Evolutionary conservation across 2,329 filamentous ascomycete species (phyloP).

Genomic region (Macrophomina tecta): DNA sequence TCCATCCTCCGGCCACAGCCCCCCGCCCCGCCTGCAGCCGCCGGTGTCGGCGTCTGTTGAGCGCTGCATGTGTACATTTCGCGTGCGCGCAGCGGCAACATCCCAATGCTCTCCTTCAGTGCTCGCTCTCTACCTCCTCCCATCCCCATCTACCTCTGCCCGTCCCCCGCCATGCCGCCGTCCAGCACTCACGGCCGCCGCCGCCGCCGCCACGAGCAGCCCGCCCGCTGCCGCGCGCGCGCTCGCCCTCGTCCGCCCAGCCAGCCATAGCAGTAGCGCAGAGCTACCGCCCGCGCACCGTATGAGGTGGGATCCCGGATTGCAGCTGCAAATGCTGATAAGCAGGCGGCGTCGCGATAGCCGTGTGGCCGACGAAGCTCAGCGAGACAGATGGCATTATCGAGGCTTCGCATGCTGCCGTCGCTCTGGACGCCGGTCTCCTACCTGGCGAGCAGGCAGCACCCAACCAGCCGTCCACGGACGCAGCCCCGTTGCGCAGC

Average conservation of each 20-base stretch:
- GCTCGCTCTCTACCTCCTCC: background rate
- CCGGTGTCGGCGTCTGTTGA: background rate
- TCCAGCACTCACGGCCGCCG: background rate
- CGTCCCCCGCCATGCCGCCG: slow-evolving; percentile 9
- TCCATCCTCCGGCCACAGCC: no score
- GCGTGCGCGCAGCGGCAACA: background rate
- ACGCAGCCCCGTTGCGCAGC: slow-evolving; percentile 8
- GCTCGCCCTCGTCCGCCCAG: background rate
- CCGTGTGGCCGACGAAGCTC: no score
- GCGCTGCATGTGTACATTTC: background rate
- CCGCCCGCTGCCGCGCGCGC: background rate
- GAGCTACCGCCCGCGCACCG: slow-evolving; percentile 1
- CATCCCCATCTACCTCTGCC: background rate
- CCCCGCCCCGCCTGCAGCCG: background rate
- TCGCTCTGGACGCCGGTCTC: background rate
- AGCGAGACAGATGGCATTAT: background rate
- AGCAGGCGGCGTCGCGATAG: no score
- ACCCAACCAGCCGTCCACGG: slow-evolving; percentile 17
- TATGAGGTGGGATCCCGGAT: background rate
- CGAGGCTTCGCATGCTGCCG: background rate
- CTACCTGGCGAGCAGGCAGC: background rate
- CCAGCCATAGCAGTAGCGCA: slow-evolving; percentile 1
- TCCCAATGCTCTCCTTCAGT: background rate
- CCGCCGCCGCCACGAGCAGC: background rate
- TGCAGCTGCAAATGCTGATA: no score